Evolutionary conservation across 2,329 filamentous ascomycete genomes (phyloP).

Genomic region (Curvularia hawaiiensis): DNA sequence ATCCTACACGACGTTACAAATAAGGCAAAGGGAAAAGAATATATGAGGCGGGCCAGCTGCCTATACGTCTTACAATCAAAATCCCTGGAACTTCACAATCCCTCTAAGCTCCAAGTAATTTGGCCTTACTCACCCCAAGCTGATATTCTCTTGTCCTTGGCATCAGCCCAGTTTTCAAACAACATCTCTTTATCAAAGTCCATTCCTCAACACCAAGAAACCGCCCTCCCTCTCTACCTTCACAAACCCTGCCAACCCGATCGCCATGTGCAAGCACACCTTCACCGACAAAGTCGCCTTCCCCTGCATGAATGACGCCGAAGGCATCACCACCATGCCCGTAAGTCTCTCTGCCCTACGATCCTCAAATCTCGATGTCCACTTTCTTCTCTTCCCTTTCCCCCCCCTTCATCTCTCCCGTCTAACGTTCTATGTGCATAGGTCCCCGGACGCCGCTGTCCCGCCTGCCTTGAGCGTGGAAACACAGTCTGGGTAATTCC

Average conservation of each 20-base stretch:
- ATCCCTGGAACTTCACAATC: too few relatives aligned
- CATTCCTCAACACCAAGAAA: too few relatives aligned
- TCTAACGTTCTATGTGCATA: slow-evolving; percentile 10
- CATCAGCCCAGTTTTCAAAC: too few relatives aligned
- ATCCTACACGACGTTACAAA: neutral
- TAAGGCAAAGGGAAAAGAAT: neutral
- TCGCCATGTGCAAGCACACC: slow-evolving; percentile 35
- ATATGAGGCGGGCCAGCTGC: neutral
- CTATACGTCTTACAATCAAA: too few relatives aligned
- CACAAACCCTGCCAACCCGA: neutral
- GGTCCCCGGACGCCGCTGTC: slow-evolving; percentile 49
- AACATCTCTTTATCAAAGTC: too few relatives aligned
- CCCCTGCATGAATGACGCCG: slow-evolving; percentile 36
- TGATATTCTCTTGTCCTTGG: neutral
- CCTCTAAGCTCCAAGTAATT: too few relatives aligned
- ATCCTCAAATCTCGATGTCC: neutral
- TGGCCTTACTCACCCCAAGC: too few relatives aligned
- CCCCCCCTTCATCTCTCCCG: neutral
- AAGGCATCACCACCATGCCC: slow-evolving; percentile 43
- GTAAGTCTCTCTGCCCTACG: slow-evolving; percentile 24
- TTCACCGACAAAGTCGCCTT: slow-evolving; percentile 33
- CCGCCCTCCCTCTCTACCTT: too few relatives aligned
- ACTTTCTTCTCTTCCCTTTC: too few relatives aligned
- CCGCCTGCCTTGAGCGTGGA: slow-evolving; percentile 47
- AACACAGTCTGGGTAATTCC: slow-evolving; percentile 50